phyloP scores from a whole-genome alignment of 306 rosid genomes.

The Acacia acuminata region DNA sequence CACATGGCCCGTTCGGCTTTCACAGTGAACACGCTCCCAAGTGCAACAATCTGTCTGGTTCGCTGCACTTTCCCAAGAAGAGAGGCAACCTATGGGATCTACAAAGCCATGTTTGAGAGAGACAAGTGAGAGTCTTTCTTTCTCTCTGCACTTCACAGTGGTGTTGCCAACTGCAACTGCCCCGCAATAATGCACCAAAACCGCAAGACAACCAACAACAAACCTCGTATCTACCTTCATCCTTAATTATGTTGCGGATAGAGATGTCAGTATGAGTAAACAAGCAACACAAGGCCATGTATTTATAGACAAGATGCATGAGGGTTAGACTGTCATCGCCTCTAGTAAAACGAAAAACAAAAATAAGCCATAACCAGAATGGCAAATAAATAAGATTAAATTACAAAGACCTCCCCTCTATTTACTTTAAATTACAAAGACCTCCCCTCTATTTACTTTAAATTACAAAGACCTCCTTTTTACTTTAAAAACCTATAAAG shows the following conservation, averaged over 20 bases:
- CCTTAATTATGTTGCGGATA: too few species aligned
- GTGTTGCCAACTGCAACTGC: not conserved
- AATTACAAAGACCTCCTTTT: too few species aligned
- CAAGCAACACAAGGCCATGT: too few species aligned
- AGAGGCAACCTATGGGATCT: not conserved
- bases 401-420: too few species aligned
- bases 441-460: too few species aligned
- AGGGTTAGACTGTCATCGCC: too few species aligned
- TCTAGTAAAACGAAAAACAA: too few species aligned
- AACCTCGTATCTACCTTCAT: not conserved
- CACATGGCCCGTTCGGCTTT: constrained; percentile 14
- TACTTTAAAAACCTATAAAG: too few species aligned
- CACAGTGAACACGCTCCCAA: not conserved
- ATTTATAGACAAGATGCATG: too few species aligned
- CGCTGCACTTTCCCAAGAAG: not conserved
- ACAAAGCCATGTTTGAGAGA: not conserved
- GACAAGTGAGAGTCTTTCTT: not conserved
- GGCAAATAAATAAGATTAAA: too few species aligned
- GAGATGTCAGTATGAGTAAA: not conserved
- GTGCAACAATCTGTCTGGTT: constrained; percentile 5
- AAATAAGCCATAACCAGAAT: too few species aligned
- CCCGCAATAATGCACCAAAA: not conserved
- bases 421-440: too few species aligned
- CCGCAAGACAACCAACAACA: not conserved
- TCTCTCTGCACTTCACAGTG: not conserved